phyloP scores from a whole-genome alignment of 1,284 basidiomycete genomes.

The Microbotryum silenes-acaulis region DNA sequence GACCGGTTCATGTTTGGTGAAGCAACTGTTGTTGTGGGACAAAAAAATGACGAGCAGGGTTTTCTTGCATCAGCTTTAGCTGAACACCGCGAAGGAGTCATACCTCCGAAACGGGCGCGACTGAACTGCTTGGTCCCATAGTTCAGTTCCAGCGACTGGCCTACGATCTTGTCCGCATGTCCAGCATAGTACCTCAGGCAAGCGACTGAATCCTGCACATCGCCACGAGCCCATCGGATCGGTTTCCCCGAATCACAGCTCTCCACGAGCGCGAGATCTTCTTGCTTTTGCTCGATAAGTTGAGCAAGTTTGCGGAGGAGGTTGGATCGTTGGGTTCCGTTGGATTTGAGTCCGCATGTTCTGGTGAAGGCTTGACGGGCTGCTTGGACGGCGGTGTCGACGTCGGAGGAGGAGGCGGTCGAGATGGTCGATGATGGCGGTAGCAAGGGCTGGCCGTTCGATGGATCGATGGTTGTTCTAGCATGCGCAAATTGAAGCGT shows the following conservation, averaged over 20 bases:
- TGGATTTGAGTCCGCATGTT: conserved; percentile 23
- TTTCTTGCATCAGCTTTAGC: conserved; percentile 34
- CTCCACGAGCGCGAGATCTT: conserved; percentile 5
- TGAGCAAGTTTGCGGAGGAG: conserved; percentile 28
- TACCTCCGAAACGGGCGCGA: neutral
- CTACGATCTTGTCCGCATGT: conserved; percentile 19
- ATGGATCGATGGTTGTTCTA: conserved; percentile 5
- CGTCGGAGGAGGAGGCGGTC: conserved; percentile 21
- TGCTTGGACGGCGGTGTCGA: conserved; percentile 27
- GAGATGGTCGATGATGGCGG: neutral
- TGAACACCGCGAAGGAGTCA: too few relatives aligned
- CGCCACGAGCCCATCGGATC: conserved; percentile 27
- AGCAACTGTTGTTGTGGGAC: conserved; percentile 33
- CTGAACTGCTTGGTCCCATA: conserved; percentile 5
- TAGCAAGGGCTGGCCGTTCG: conserved; percentile 3
- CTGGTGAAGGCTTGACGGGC: conserved; percentile 23
- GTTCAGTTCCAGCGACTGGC: conserved; percentile 30
- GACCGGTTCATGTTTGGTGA: conserved; percentile 39
- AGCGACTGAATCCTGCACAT: conserved; percentile 28
- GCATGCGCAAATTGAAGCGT: too few relatives aligned
- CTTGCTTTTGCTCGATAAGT: conserved; percentile 10
- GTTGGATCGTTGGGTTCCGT: conserved; percentile 16
- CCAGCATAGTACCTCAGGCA: conserved; percentile 33
- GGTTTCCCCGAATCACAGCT: conserved; percentile 29
- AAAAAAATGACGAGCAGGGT: conserved; percentile 24